Conservation (phyloP, 2,329 filamentous ascomycete species). For the Sclerotinia trifoliorum region DNA sequence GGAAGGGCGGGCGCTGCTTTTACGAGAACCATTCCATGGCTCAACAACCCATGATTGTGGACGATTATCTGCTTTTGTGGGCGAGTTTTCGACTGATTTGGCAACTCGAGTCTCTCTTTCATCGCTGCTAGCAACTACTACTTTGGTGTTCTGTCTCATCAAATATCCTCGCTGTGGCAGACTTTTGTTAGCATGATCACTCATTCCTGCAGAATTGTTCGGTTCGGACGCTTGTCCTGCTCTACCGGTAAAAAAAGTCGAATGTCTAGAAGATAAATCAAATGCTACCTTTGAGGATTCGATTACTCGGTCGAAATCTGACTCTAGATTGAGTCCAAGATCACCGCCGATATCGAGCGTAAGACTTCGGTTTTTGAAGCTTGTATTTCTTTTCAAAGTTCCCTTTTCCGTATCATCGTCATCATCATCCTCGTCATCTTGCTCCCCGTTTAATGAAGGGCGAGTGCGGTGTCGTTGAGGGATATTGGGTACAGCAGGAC, state of each 20-base stretch:
- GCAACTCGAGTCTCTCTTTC: slow-evolving; percentile 56
- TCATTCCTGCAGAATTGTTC: slow-evolving; percentile 20
- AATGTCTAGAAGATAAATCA: slow-evolving; percentile 36
- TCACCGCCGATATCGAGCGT: slow-evolving; percentile 72
- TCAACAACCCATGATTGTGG: slow-evolving; percentile 95
- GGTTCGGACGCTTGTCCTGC: slow-evolving; percentile 49
- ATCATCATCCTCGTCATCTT: slow-evolving; percentile 32
- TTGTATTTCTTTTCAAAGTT: slow-evolving; percentile 56
- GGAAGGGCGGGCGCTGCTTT: slow-evolving; percentile 56
- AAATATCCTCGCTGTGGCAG: slow-evolving; percentile 86
- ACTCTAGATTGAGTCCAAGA: slow-evolving; percentile 80
- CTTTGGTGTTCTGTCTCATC: slow-evolving; percentile 97
- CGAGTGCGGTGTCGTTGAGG: slow-evolving; percentile 60
- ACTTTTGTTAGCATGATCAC: slow-evolving; percentile 60
- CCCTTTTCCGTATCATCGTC: slow-evolving; percentile 38
- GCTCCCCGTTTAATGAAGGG: slow-evolving; percentile 49
- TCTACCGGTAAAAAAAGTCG: slow-evolving; percentile 25
- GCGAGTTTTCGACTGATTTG: slow-evolving; percentile 65
- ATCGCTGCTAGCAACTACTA: slow-evolving; percentile 79
- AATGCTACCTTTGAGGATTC: slow-evolving; percentile 92
- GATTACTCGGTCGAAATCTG: slow-evolving; percentile 93
- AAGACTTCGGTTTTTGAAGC: slow-evolving; percentile 78
- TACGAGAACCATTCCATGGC: slow-evolving; percentile 88
- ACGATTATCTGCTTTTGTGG: slow-evolving; percentile 67
- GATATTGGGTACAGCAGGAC: slow-evolving; percentile 58